Evolutionary conservation across 495 filamentous ascomycete species (phyloP), one percentile per base, ranked within the genome.

Genomic region (Annulohypoxylon bovei): DNA sequence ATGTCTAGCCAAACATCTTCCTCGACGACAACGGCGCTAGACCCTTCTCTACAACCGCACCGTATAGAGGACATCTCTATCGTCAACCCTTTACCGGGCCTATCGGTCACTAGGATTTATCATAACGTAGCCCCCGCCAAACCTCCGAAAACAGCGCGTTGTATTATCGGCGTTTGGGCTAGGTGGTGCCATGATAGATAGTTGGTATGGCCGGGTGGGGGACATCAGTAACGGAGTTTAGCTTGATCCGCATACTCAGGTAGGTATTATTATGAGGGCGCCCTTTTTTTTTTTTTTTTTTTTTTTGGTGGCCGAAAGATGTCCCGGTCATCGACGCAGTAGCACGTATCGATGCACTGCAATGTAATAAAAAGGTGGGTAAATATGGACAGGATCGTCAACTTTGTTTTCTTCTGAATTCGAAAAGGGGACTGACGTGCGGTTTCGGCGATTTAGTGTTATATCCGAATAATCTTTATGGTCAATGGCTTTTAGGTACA

Each of bases 191-290:
- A 37, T 35, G 28, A 28, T 28, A 52, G n/a, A 12, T 30, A 27
- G 50, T 9, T 16, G 12, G 16, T 0, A 23, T 2, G 28, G 32
- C 8, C 4, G 30, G 20, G 20, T 14, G 23, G 3, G 28, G 5
- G 20, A 46, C 20, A 61, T 61, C 35, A 22, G 50, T 35, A 23
- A 61, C 62, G 68, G 62, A 56, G 68, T 70, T 70, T 61, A 62
- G 56, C 27, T 53, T 27, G 25, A 22, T 35, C 11, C 27, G 54
- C 55, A 67, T 44, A n/a, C n/a, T n/a, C n/a, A n/a, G n/a, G n/a
- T n/a, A n/a, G 16, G 4, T 14, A 9, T n/a, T 30, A 32, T n/a
- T n/a, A n/a, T 20, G 11, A 28, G 23, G 3, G 12, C 4, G 6
- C 22, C 18, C 14, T 1, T 42, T 9, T 50, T 50, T 28, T 25